Conservation (phyloP, 371 early-diverging fungal genomes). For the Actinomucor elegans region DNA sequence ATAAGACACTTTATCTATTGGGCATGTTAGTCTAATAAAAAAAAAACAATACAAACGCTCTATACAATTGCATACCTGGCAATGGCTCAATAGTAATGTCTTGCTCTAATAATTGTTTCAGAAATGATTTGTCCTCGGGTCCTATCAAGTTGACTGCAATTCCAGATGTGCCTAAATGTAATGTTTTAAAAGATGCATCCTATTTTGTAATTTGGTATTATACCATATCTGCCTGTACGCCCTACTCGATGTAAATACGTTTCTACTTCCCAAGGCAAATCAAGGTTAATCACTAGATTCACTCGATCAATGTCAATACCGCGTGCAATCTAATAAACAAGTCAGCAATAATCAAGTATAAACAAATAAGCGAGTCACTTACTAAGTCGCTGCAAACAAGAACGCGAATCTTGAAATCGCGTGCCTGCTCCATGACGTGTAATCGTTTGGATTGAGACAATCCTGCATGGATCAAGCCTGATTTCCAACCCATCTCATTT, state of each 20-base stretch:
- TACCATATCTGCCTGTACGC: constrained; percentile 98
- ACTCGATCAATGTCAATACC: constrained; percentile 99
- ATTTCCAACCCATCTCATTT: constrained; percentile 58
- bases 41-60: not conserved
- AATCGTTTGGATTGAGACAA: constrained; percentile 62
- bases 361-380: constrained; percentile 2
- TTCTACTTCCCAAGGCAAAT: constrained; percentile 86
- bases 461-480: constrained; percentile 54
- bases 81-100: constrained; percentile 25
- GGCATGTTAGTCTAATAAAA: not conserved
- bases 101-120: constrained; percentile 16
- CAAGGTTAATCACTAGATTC: constrained; percentile 97
- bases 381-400: constrained; percentile 81
- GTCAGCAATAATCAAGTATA: not conserved
- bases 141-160: constrained; percentile 45
- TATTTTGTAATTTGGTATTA: not conserved
- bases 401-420: constrained; percentile 66
- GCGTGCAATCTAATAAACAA: constrained; percentile 73
- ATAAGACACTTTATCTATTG: constrained; percentile 31
- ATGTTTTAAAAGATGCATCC: no score
- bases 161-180: constrained; percentile 41
- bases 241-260: constrained; percentile 99
- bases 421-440: constrained; percentile 62
- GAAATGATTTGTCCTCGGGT: constrained; percentile 27
- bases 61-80: constrained; percentile 31